Conservation (phyloP, 345 rosid genomes). For the Eutrema yunnanense region DNA sequence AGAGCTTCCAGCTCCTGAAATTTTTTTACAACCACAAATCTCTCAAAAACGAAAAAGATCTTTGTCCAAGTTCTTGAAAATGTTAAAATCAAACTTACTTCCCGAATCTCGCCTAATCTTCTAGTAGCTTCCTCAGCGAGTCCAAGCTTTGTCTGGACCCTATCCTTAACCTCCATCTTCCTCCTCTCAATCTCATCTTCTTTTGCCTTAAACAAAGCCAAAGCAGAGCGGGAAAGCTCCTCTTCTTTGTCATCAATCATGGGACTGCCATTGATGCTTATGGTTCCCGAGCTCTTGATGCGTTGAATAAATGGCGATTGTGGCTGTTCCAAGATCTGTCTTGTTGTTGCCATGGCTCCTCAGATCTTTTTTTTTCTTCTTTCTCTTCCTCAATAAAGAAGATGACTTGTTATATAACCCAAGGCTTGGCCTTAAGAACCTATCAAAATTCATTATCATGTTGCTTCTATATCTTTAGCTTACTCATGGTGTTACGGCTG, state of each 20-base stretch:
- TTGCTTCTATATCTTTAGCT: neutral
- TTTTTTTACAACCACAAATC: neutral
- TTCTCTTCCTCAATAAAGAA: neutral
- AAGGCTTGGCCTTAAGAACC: slow-evolving; percentile 3
- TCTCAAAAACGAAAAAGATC: neutral
- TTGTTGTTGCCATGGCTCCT: slow-evolving; percentile 44
- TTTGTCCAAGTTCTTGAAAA: slow-evolving; percentile 16
- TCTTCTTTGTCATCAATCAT: slow-evolving; percentile 56
- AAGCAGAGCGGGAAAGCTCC: slow-evolving; percentile 66
- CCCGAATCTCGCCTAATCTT: slow-evolving; percentile 75
- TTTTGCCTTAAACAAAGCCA: slow-evolving; percentile 61
- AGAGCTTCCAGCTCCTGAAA: slow-evolving; percentile 69
- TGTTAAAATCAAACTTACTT: slow-evolving; percentile 40
- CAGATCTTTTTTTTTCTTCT: neutral
- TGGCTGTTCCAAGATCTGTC: slow-evolving; percentile 39
- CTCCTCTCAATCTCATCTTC: slow-evolving; percentile 95
- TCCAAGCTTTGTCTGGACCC: slow-evolving; percentile 64
- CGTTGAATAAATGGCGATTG: slow-evolving; percentile 46
- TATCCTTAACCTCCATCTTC: slow-evolving; percentile 67
- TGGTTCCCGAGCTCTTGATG: slow-evolving; percentile 42
- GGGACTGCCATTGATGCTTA: slow-evolving; percentile 39
- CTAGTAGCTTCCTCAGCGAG: slow-evolving; percentile 67
- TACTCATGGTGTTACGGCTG: neutral
- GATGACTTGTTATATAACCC: slow-evolving; percentile 27
- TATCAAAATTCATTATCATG: slow-evolving; percentile 8